Conservation (phyloP, 2,329 filamentous ascomycete genomes). For the Thielaviopsis populi region DNA sequence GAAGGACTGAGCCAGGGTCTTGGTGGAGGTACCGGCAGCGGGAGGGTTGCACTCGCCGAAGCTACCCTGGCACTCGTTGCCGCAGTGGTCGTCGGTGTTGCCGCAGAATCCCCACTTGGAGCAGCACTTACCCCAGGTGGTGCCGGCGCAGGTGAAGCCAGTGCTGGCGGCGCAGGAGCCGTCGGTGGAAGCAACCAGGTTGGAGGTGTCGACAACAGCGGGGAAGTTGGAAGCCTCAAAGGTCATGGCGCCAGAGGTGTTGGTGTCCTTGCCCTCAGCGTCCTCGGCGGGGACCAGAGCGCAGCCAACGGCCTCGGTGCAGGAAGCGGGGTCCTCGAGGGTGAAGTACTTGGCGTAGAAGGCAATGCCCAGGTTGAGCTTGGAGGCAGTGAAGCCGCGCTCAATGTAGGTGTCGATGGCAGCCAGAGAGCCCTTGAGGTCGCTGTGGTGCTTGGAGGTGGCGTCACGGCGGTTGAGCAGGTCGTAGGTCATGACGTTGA, state of each 20-base stretch:
- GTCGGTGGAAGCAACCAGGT: background rate
- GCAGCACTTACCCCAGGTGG: slow-evolving; percentile 40
- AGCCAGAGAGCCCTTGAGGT: slow-evolving; percentile 38
- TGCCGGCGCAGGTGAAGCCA: slow-evolving; percentile 31
- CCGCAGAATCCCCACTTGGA: slow-evolving; percentile 29
- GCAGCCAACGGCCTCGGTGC: slow-evolving; percentile 36
- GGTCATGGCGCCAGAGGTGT: background rate
- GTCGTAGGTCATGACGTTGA: slow-evolving; percentile 58
- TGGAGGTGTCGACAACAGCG: background rate
- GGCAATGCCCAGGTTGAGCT: slow-evolving; percentile 47
- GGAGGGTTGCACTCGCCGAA: background rate
- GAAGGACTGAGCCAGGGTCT: slow-evolving; percentile 32
- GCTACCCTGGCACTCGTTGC: background rate
- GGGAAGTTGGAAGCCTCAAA: background rate
- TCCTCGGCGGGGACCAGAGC: slow-evolving; percentile 40
- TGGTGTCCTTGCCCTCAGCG: background rate
- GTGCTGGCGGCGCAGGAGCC: background rate
- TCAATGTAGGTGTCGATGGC: slow-evolving; percentile 44
- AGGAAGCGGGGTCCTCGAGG: slow-evolving; percentile 28
- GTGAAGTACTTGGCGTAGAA: slow-evolving; percentile 53
- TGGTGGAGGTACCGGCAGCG: background rate
- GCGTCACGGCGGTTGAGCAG: slow-evolving; percentile 54
- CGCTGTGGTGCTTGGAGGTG: slow-evolving; percentile 48
- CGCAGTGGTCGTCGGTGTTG: background rate
- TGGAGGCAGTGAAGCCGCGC: slow-evolving; percentile 35